phyloP scores from a whole-genome alignment of 306 rosid species.

The Acmispon strigosus region DNA sequence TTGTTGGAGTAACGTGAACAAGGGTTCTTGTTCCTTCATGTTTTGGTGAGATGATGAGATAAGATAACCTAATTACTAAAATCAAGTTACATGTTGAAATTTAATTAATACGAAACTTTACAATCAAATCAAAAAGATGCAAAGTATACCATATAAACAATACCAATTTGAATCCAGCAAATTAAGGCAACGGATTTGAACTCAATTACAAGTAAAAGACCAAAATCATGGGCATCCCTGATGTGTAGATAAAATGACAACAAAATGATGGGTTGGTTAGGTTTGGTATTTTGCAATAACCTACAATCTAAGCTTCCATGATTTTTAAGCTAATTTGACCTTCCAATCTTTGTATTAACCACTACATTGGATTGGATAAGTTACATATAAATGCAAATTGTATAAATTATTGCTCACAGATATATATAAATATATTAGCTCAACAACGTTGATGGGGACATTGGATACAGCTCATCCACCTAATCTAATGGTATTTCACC shows the following conservation, averaged over 20 bases:
- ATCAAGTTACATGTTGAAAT: not conserved
- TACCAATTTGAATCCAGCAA: constrained; percentile 16
- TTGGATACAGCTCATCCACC: constrained; percentile 38
- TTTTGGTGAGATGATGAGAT: not conserved
- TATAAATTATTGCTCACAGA: not conserved
- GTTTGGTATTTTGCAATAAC: constrained; percentile 44
- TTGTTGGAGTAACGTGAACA: constrained; percentile 25
- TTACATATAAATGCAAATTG: not conserved
- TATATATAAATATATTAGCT: constrained; percentile 8
- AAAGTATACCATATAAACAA: not conserved
- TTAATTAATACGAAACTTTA: not conserved
- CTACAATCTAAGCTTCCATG: constrained; percentile 20
- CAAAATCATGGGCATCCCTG: not conserved
- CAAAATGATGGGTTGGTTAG: constrained; percentile 24
- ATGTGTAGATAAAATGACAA: not conserved
- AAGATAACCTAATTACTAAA: constrained; percentile 9
- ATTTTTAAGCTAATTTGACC: constrained; percentile 27
- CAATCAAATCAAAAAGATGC: not conserved
- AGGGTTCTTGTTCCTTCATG: constrained; percentile 2
- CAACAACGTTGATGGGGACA: constrained; percentile 24
- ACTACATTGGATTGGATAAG: not conserved
- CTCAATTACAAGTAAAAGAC: constrained; percentile 26
- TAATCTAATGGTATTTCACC: constrained; percentile 24
- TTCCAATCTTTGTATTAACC: not conserved
- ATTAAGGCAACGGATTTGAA: constrained; percentile 19